phyloP scores from a whole-genome alignment of 345 rosid species.

The Iberis pinnata region DNA sequence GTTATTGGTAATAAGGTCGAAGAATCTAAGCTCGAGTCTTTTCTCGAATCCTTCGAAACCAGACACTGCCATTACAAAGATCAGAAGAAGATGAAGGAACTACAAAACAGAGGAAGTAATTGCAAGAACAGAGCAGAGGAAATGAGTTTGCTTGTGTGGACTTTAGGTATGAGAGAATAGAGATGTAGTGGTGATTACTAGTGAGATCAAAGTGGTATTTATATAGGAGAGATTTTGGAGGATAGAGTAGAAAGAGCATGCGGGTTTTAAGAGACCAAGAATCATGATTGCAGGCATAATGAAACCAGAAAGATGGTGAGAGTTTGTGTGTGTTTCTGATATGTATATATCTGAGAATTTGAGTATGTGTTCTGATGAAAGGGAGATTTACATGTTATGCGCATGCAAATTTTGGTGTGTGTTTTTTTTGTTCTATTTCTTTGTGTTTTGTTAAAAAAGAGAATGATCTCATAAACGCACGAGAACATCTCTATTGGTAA shows the following conservation, averaged over 20 bases:
- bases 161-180: constrained; percentile 24
- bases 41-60: constrained; percentile 99
- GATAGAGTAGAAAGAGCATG: constrained; percentile 59
- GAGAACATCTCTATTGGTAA: too few species aligned
- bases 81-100: constrained; percentile 4
- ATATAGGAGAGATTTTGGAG: constrained; percentile 37
- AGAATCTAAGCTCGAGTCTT: constrained; percentile 87
- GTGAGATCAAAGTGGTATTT: constrained; percentile 28
- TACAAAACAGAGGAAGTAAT: constrained; percentile 10
- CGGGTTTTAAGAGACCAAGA: constrained; percentile 91
- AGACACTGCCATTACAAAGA: constrained; percentile 65
- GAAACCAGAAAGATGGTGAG: constrained; percentile 62
- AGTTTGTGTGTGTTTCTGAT: constrained; percentile 19
- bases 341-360: too few species aligned
- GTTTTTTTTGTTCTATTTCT: too few species aligned
- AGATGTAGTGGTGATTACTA: constrained; percentile 19
- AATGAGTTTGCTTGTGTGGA: constrained; percentile 26
- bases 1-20: constrained; percentile 34
- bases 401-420: too few species aligned
- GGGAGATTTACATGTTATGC: too few species aligned
- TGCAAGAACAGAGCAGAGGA: constrained; percentile 9
- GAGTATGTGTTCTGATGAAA: too few species aligned
- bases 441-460: too few species aligned
- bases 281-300: constrained; percentile 95
- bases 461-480: too few species aligned